Evolutionary conservation across 495 filamentous ascomycete species (phyloP).

Genomic region (Daldinia bambusicola): DNA sequence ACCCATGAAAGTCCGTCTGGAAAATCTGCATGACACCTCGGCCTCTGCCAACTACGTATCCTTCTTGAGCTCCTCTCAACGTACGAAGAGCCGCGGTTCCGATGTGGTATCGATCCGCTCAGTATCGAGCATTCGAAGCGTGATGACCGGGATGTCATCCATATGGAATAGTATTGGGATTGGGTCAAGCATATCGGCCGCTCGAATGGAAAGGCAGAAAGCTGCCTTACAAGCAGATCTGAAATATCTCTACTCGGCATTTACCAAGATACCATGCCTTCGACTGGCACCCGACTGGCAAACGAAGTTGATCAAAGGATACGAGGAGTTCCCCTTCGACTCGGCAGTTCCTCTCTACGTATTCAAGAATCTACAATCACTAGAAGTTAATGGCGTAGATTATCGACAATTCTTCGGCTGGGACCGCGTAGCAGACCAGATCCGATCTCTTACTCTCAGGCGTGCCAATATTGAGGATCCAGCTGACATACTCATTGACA

Average conservation of each 20-base stretch:
- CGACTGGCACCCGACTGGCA: constrained; percentile 89
- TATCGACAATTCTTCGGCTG: constrained; percentile 97
- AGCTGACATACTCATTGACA: constrained; percentile 85
- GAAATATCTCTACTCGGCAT: constrained; percentile 96
- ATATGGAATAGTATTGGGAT: constrained; percentile 91
- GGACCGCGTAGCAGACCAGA: constrained; percentile 91
- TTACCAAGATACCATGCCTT: constrained; percentile 96
- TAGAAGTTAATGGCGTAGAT: constrained; percentile 95
- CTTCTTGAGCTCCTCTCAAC: constrained; percentile 83
- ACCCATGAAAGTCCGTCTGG: constrained; percentile 93
- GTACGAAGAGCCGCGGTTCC: constrained; percentile 76
- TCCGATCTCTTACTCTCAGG: constrained; percentile 89
- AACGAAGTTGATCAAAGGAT: constrained; percentile 86
- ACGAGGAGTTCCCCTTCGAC: constrained; percentile 98
- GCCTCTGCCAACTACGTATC: constrained; percentile 94
- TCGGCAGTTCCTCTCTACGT: constrained; percentile 93
- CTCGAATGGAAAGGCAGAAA: constrained; percentile 87
- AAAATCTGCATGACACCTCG: constrained; percentile 90
- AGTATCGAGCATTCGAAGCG: constrained; percentile 94
- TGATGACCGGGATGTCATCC: constrained; percentile 94
- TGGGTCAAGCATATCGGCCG: constrained; percentile 74
- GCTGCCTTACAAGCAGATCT: constrained; percentile 83
- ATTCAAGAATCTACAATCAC: constrained; percentile 93
- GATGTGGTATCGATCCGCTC: constrained; percentile 94
- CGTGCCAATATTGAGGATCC: constrained; percentile 89